Conservation (phyloP, 495 filamentous ascomycete genomes). For the Aspergillus haitiensis region DNA sequence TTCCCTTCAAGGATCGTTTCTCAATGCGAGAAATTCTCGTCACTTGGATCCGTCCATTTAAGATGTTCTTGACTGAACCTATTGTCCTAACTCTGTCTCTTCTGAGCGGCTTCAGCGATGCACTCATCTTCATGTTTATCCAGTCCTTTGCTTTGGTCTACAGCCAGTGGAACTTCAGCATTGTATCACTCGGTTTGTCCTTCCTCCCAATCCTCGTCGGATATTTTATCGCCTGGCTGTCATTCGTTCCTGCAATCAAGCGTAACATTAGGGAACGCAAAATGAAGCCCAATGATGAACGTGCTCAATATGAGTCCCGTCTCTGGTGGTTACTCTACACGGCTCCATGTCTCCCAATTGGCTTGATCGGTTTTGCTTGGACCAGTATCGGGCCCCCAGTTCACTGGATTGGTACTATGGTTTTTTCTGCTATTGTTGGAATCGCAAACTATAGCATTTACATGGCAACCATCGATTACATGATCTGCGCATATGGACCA, state of each 20-base stretch:
- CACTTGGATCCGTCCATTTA: conserved; percentile 61
- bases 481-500: conserved; percentile 68
- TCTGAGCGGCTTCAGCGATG: conserved; percentile 62
- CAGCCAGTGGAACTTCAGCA: conserved; percentile 57
- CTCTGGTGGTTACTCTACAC: conserved; percentile 60
- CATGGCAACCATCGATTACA: conserved; percentile 77
- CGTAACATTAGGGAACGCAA: conserved; percentile 51
- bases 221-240: conserved; percentile 58
- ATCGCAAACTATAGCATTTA: conserved; percentile 72
- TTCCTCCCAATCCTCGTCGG: conserved; percentile 62
- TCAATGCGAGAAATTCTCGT: conserved; percentile 54
- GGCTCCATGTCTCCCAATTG: conserved; percentile 58
- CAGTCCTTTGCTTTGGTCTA: conserved; percentile 61
- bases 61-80: conserved; percentile 61
- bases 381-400: conserved; percentile 56
- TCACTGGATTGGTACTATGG: conserved; percentile 66
- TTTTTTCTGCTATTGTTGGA: conserved; percentile 63
- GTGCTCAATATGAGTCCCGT: conserved; percentile 60
- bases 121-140: conserved; percentile 67
- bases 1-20: conserved; percentile 58
- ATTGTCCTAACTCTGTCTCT: conserved; percentile 60
- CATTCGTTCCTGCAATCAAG: conserved; percentile 55
- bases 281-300: conserved; percentile 53
- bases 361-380: conserved; percentile 65
- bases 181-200: conserved; percentile 50